Base-by-base conservation (phyloP, 108 stramenopile species). In the Skeletonema tropicum region DNA sequence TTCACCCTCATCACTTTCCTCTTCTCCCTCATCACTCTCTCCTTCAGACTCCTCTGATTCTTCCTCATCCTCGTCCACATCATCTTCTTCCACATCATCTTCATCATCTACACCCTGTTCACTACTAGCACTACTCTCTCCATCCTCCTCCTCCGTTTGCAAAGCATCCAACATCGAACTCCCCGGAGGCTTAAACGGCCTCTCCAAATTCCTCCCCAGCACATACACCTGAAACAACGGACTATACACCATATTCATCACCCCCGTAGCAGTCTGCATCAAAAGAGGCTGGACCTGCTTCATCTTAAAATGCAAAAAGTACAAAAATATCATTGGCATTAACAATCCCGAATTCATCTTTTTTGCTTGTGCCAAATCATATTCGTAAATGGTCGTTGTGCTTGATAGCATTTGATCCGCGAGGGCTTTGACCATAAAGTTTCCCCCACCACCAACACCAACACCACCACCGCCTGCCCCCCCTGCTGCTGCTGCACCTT, bases 171-270 rank as follows among this genome's bases (percentile, higher is more conserved):
- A 57, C 66, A 36, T 58, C 39, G 68, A 52, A 71, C 32, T 55
- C 19, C 42, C 71, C 19, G 75, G 31, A 7, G 48, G 30, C 71
- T 85, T 86, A 66, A 93, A 93, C 31, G 94, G 94, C n/a, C 94
- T 73, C 59, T 94, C 89, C 67, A 94, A 78, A 83, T 92, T 91
- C 36, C 91, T 75, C 14, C 94, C 91, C 65, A 92, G 46, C 9
- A 91, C 83, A 73, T 95, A 92, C 14, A 89, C 87, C 68, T 95
- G 94, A 69, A 92, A 95, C 60, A 95, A 69, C n/a, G 94, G 94
- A 74, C 85, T 84, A 72, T 91, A 91, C 8, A 84, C 67, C 60
- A 95, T 78, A 71, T 95, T 88, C 70, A 88, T 33, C 17, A 90
- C 19, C 2, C 92, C 89, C n/a, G 80, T 89, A 11, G 85, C 76